These are phyloP conservation scores for Claviceps pazoutovae DNA, from an alignment of 2,329 filamentous ascomycete species.

Conservation along the genomic window DNA sequence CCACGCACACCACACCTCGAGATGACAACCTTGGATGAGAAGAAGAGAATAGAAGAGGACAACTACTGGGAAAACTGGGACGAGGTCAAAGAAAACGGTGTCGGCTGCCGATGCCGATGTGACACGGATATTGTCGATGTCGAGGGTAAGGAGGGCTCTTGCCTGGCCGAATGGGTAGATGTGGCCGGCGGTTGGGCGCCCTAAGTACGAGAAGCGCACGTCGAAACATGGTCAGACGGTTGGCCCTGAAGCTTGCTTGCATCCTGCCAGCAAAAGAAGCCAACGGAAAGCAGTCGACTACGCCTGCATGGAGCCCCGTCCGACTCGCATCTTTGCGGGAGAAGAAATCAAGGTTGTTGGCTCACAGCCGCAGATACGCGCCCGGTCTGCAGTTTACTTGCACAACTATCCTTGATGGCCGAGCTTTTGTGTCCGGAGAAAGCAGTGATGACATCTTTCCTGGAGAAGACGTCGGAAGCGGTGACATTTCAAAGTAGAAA, in stretches of 20 bases:
- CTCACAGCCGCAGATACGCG: background rate
- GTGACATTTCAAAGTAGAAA: background rate
- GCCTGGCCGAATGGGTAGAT: slow-evolving; percentile 90
- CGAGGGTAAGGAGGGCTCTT: slow-evolving; percentile 93
- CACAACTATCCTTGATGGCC: background rate
- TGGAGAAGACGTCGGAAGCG: slow-evolving; percentile 3
- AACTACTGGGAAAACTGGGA: slow-evolving; percentile 91
- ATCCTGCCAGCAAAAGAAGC: background rate
- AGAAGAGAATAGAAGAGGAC: slow-evolving; percentile 79
- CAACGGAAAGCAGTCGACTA: background rate
- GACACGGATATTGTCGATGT: slow-evolving; percentile 97
- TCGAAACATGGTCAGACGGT: background rate
- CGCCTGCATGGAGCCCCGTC: background rate
- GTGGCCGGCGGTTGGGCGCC: slow-evolving; percentile 84
- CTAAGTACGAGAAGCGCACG: slow-evolving; percentile 12
- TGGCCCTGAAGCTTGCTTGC: background rate
- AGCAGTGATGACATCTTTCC: background rate
- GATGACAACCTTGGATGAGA: slow-evolving; percentile 65
- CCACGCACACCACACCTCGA: slow-evolving; percentile 70
- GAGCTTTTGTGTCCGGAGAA: background rate
- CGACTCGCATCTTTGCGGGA: background rate
- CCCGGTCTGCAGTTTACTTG: background rate
- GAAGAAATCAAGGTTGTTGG: background rate
- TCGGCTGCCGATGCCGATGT: slow-evolving; percentile 90
- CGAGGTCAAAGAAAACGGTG: slow-evolving; percentile 81